A percentile compares a stretch with the other conserved stretches of the same genome.
These are phyloP conservation scores for Trametes polyzona DNA, from an alignment of 1,284 basidiomycete genomes.

Conservation along the genomic window DNA sequence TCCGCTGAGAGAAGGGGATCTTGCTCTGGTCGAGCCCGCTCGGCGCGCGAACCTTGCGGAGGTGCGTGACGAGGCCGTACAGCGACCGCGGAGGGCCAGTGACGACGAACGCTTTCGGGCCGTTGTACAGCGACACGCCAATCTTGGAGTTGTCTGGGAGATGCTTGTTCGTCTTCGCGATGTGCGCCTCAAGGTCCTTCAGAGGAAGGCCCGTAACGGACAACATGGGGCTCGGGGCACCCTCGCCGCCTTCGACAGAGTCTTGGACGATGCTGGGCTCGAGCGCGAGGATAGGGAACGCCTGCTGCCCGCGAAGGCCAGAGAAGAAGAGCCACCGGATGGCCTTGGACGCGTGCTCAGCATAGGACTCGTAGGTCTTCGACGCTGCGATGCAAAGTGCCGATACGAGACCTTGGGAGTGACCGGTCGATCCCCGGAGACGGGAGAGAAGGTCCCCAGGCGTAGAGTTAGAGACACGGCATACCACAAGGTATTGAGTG, in stretches of 20 bases:
- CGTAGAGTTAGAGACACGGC: constrained; percentile 73
- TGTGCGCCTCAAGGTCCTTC: constrained; percentile 81
- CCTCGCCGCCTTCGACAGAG: constrained; percentile 91
- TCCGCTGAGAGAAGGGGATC: constrained; percentile 91
- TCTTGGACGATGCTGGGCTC: constrained; percentile 90
- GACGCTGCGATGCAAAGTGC: constrained; percentile 90
- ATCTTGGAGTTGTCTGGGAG: constrained; percentile 82
- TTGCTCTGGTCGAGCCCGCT: constrained; percentile 93
- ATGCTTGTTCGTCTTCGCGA: constrained; percentile 88
- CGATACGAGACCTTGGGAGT: constrained; percentile 96
- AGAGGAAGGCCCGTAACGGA: constrained; percentile 84
- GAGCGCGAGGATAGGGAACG: constrained; percentile 92
- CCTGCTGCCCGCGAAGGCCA: constrained; percentile 91
- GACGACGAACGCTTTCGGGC: constrained; percentile 89
- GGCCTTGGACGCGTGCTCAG: constrained; percentile 81
- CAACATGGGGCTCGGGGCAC: constrained; percentile 92
- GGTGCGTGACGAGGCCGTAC: constrained; percentile 89
- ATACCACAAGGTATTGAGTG: constrained; percentile 86
- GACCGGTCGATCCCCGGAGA: constrained; percentile 90
- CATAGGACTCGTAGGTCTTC: constrained; percentile 73
- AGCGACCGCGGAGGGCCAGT: constrained; percentile 93
- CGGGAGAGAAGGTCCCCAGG: constrained; percentile 82
- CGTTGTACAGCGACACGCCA: constrained; percentile 90
- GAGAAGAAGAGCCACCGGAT: constrained; percentile 93
- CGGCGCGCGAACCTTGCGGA: constrained; percentile 90